Evolutionary conservation across 1,284 basidiomycete species (phyloP), one percentile per base, ranked within the genome.

Genomic region (Polyporus tsugae): DNA sequence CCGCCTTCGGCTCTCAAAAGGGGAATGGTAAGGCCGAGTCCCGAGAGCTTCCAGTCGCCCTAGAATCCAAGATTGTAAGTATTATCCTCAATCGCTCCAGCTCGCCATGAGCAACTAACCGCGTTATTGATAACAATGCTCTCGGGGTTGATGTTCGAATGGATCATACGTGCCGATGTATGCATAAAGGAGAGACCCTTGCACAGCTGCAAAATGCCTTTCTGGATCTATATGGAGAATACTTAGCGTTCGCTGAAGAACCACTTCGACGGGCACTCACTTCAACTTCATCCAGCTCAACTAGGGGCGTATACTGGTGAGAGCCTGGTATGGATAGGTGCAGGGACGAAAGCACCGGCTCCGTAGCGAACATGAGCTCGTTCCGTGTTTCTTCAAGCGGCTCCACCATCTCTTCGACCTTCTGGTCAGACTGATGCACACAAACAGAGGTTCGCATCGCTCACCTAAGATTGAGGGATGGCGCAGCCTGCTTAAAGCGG

Each of bases 41-140:
- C 97, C 17, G 93, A 92, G 60, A 99, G 87, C 82, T 99, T 99
- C 97, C 97, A 99, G 80, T 99, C 97, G 44, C 98, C 97, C 94
- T 98, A 72, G 63, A 68, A 5, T 22, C 11, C 22, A 9, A 35
- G 15, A 44, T 41, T 6, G 25, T 60, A 6, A 57, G 39, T 38
- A 2, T 19, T 41, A 17, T 19, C 6, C 25, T n/a, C 29, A 6
- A 41, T 19, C 13, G 17, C 6, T 25, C 33, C 60, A 49, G 44
- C 42, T 62, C 13, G 65, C 60, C 52, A 58, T 36, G 44, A 38
- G n/a, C 33, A 15, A 25, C 92, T 77, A 71, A 96, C 95, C 73
- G 95, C 90, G 69, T 88, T 87, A 76, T 98, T 98, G 76, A 98
- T 92, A 17, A 98, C 84, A 64, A 98, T 80, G 81, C 87, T 92